Percentiles rank a stretch among this genome's conserved stretches.
These are phyloP conservation scores for Agaricus blazei DNA, from an alignment of 768 basidiomycete genomes.

Conservation along the genomic window DNA sequence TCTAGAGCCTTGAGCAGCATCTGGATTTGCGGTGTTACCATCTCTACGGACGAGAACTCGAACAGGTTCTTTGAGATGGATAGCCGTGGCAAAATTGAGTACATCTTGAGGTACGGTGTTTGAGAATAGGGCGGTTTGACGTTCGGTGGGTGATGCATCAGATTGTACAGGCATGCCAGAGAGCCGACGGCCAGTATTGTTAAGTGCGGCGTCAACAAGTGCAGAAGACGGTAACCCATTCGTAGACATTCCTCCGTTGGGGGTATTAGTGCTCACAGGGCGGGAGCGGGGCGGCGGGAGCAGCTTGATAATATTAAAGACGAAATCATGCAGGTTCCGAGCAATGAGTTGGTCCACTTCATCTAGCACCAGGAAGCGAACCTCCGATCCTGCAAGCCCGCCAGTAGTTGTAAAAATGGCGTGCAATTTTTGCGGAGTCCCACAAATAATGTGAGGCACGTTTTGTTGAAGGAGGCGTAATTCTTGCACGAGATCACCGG, in stretches of 20 bases:
- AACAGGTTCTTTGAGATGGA: conserved; percentile 93
- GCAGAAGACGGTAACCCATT: conserved; percentile 26
- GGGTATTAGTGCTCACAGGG: conserved; percentile 41
- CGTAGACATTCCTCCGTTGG: conserved; percentile 21
- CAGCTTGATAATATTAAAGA: conserved; percentile 88
- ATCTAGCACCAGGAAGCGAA: conserved; percentile 91
- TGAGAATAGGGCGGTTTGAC: conserved; percentile 92
- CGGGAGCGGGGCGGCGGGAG: conserved; percentile 85
- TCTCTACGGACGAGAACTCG: conserved; percentile 95
- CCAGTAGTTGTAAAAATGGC: conserved; percentile 82
- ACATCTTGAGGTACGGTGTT: conserved; percentile 99
- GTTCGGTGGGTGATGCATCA: conserved; percentile 47
- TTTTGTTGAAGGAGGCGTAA: conserved; percentile 82
- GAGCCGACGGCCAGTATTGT: conserved; percentile 47
- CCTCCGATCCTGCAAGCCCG: conserved; percentile 75
- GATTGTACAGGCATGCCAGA: conserved; percentile 48
- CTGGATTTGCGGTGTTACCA: conserved; percentile 72
- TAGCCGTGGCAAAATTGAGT: conserved; percentile 87
- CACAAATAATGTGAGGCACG: conserved; percentile 93
- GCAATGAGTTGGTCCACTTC: conserved; percentile 99
- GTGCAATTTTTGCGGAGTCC: conserved; percentile 94
- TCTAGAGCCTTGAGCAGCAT: conserved; percentile 62
- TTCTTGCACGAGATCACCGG: conserved; percentile 66
- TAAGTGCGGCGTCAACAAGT: conserved; percentile 23
- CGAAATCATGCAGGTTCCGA: conserved; percentile 92